Base-by-base conservation (phyloP, 176 grass and related monocot species). In the Thinopyrum elongatum region DNA sequence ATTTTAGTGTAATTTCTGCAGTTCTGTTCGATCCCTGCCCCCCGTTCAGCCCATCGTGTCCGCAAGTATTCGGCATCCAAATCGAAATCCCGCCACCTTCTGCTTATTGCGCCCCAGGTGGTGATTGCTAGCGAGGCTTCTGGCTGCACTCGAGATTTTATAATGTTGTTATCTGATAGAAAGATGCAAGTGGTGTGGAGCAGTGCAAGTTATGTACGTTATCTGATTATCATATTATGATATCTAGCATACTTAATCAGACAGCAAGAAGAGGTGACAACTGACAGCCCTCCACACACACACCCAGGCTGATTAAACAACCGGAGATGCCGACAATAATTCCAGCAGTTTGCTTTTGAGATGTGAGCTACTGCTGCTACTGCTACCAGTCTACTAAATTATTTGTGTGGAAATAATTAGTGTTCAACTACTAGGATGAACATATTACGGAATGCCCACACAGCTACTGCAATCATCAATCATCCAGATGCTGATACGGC, bases 401-500 rank as follows among this genome's bases (percentile, higher is more conserved):
- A 88, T 88, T 81, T 30, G 13, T 25, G 38, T 76, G 61, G 49
- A 81, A 84, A 87, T 91, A 70, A 87, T 77, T 84, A 76, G 61
- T 14, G 49, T 35, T 74, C 58, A 53, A 51, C 47, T 16, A 82
- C 61, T 78, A 64, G 75, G 73, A 76, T 73, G 22, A 27, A 85
- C 14, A 61, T 53, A 38, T 64, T 51, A 27, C 71, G 74, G 28
- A 36, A 78, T 58, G 23, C 29, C 16, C 17, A 70, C 51, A 66
- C 89, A 84, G 53, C 85, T 71, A 60, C 39, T 81, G 81, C 76
- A 84, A 90, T 91, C 80, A 91, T 88, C 76, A 76, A 26, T 10
- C 42, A 42, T 12, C 38, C 57, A 28, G 85, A 91, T 84, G 75
- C 47, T 76, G 42, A 87, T 77, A 78, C 51, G 46, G 67, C 67